These are phyloP conservation scores for Jacaranda copaia DNA, from an alignment of 257 asterid species.

Conservation along the genomic window DNA sequence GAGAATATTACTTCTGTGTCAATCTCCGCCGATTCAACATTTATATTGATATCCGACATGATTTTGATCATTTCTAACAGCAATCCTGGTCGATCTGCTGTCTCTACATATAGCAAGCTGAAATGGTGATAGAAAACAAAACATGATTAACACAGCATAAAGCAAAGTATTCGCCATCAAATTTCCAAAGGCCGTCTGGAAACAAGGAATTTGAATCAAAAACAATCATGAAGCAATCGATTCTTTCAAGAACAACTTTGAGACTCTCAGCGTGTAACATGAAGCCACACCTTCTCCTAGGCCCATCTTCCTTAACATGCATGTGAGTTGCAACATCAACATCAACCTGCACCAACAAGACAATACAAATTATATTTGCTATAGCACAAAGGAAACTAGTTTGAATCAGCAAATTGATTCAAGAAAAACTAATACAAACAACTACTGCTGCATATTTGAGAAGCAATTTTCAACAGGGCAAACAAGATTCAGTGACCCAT, in stretches of 20 bases:
- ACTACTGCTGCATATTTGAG: background rate
- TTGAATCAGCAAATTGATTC: background rate
- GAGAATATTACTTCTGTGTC: conserved; percentile 78
- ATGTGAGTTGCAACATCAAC: conserved; percentile 84
- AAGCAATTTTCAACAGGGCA: background rate
- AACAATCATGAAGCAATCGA: background rate
- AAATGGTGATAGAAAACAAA: conserved; percentile 36
- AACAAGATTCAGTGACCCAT: background rate
- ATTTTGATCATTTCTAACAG: conserved; percentile 86
- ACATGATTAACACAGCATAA: background rate
- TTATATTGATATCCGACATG: conserved; percentile 71
- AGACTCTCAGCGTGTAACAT: background rate
- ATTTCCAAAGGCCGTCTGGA: background rate
- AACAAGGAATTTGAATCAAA: conserved; percentile 21
- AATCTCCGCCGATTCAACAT: conserved; percentile 95
- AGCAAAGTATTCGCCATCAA: background rate
- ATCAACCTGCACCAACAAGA: conserved; percentile 63
- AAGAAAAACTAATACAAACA: background rate
- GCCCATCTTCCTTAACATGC: conserved; percentile 89
- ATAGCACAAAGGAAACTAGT: background rate
- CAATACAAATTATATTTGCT: background rate
- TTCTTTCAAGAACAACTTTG: conserved; percentile 19
- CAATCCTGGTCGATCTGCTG: conserved; percentile 95
- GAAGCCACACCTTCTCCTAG: conserved; percentile 68
- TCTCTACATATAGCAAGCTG: conserved; percentile 93